Percentiles rank a stretch among this genome's conserved stretches.
Conservation (phyloP, 2,329 filamentous ascomycete genomes). For the Hymenoscyphus linearis region DNA sequence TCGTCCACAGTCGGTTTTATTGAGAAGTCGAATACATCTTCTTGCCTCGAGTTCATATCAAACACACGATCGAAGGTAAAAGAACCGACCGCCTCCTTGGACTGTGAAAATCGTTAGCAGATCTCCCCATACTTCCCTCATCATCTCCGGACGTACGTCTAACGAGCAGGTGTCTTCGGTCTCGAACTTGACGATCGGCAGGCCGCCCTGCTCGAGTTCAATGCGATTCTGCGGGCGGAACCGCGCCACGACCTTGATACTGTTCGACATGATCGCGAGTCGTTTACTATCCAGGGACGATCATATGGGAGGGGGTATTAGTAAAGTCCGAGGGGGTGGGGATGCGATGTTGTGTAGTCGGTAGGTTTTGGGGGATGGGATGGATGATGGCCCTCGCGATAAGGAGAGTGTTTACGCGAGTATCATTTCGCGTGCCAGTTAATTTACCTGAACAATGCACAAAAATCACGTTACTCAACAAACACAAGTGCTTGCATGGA, state of each 20-base stretch:
- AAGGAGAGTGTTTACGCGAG: constrained; percentile 29
- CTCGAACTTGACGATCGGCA: constrained; percentile 86
- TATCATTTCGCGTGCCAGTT: constrained; percentile 22
- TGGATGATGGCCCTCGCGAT: constrained; percentile 14
- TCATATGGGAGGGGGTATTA: constrained; percentile 22
- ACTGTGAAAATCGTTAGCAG: constrained; percentile 47
- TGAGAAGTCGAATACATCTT: constrained; percentile 96
- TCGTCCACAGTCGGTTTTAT: constrained; percentile 95
- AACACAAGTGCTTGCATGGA: not conserved
- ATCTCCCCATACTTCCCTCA: not conserved
- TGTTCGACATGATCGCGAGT: constrained; percentile 40
- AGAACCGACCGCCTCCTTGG: constrained; percentile 71
- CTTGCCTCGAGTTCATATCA: constrained; percentile 84
- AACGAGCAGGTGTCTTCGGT: constrained; percentile 83
- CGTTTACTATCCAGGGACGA: constrained; percentile 24
- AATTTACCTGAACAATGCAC: constrained; percentile 22
- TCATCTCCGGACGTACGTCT: constrained; percentile 55
- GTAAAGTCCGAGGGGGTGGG: not conserved
- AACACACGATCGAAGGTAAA: constrained; percentile 99
- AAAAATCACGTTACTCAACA: constrained; percentile 12
- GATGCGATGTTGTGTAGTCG: constrained; percentile 3
- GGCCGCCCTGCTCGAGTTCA: constrained; percentile 83
- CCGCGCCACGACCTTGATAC: constrained; percentile 88
- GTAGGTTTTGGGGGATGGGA: constrained; percentile 6
- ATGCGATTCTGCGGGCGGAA: constrained; percentile 96